These are phyloP conservation scores for Ceriops decandra DNA, from an alignment of 345 rosid genomes.

Conservation along the genomic window DNA sequence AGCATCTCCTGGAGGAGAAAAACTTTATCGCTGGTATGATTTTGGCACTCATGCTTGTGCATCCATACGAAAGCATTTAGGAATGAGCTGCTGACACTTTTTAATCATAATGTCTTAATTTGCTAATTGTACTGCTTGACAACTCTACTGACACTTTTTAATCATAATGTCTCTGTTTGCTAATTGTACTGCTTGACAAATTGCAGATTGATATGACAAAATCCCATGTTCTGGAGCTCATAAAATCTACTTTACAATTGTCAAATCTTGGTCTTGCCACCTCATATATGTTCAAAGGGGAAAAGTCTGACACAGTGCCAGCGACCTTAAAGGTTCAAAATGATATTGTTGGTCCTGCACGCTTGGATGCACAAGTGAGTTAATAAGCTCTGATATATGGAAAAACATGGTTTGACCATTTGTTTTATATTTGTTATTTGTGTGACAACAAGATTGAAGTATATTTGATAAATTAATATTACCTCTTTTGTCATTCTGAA, in stretches of 20 bases:
- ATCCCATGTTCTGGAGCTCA: conserved; percentile 62
- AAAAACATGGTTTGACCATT: neutral
- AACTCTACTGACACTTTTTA: neutral
- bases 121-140: conserved; percentile 21
- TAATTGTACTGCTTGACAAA: conserved; percentile 19
- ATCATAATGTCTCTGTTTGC: conserved; percentile 14
- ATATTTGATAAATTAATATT: neutral
- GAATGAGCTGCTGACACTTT: too few species aligned
- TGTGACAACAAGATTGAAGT: neutral
- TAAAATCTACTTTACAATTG: conserved; percentile 68
- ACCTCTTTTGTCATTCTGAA: conserved; percentile 3
- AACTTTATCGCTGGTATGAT: conserved; percentile 58
- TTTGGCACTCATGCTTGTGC: neutral
- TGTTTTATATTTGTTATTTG: neutral
- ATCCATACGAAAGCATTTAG: too few species aligned
- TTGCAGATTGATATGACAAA: conserved; percentile 70
- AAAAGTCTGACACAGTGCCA: conserved; percentile 42
- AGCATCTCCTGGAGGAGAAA: conserved; percentile 75
- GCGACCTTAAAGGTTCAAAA: conserved; percentile 56
- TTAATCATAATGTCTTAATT: conserved; percentile 8
- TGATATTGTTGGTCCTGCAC: conserved; percentile 78
- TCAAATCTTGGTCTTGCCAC: conserved; percentile 76
- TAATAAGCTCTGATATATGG: conserved; percentile 8
- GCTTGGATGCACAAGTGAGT: conserved; percentile 69
- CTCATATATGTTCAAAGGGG: conserved; percentile 57